These are phyloP conservation scores for Plasmodium relictum DNA, from an alignment of 169 alveolate species.

Conservation along the genomic window DNA sequence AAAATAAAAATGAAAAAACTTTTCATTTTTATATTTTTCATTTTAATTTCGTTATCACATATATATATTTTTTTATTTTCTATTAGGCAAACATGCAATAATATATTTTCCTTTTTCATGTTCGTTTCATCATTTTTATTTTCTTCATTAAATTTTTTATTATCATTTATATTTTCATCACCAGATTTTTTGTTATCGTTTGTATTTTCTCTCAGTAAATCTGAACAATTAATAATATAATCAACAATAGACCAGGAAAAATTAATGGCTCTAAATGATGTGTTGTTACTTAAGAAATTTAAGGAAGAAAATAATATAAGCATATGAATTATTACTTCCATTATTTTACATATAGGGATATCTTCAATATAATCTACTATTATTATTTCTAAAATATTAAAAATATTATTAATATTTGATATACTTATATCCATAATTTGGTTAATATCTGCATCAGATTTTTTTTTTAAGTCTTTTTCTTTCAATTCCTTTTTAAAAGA, in stretches of 20 bases:
- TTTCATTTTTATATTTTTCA: slow-evolving; percentile 75
- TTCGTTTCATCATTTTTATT: neutral
- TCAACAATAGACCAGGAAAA: slow-evolving; percentile 75
- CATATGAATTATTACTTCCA: slow-evolving; percentile 72
- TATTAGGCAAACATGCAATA: slow-evolving; percentile 37
- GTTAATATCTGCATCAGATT: neutral
- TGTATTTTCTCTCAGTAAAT: slow-evolving; percentile 18
- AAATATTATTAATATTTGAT: slow-evolving; percentile 61
- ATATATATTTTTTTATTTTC: slow-evolving; percentile 62
- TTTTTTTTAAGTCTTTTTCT: slow-evolving; percentile 23
- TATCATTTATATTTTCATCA: neutral
- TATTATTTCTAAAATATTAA: slow-evolving; percentile 60
- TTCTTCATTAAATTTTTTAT: neutral
- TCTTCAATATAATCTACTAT: slow-evolving; percentile 77
- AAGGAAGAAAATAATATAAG: slow-evolving; percentile 66
- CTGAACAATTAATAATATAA: slow-evolving; percentile 43
- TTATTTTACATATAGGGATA: slow-evolving; percentile 66
- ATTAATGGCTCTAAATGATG: slow-evolving; percentile 71
- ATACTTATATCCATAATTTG: slow-evolving; percentile 43
- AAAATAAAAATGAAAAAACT: slow-evolving; percentile 68
- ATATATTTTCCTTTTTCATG: neutral
- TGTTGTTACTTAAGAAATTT: slow-evolving; percentile 43
- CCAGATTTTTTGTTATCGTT: slow-evolving; percentile 3
- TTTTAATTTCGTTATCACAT: slow-evolving; percentile 48
- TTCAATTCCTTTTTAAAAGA: slow-evolving; percentile 64